Evolutionary conservation across 768 basidiomycete genomes (phyloP).

Genomic region (Mycena sanguinolenta): DNA sequence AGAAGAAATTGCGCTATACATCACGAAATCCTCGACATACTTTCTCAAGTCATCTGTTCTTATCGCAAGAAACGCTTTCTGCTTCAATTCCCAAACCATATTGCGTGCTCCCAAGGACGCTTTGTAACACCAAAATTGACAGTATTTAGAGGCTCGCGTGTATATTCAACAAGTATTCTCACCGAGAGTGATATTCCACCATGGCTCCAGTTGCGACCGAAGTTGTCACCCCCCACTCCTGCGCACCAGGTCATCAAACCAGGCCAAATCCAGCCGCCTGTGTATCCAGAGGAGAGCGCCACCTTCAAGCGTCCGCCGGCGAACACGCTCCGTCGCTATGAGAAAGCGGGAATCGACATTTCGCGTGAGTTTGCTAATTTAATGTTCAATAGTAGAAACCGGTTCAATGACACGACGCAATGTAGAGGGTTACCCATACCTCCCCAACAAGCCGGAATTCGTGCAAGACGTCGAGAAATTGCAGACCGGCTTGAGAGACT

Average conservation of each 20-base stretch:
- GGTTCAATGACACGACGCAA: not conserved
- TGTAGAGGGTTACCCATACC: conserved; percentile 38
- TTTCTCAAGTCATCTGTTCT: conserved; percentile 1
- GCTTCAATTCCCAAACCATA: conserved; percentile 26
- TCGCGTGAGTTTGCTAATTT: conserved; percentile 22
- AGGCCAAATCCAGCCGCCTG: conserved; percentile 10
- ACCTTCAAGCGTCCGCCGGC: conserved; percentile 37
- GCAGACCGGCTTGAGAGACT: conserved; percentile 34
- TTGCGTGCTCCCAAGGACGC: conserved; percentile 33
- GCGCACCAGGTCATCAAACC: conserved; percentile 34
- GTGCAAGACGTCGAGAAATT: conserved; percentile 40
- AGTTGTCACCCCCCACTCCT: conserved; percentile 14
- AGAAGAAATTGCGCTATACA: conserved; percentile 26
- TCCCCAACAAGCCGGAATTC: conserved; percentile 37
- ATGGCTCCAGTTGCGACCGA: conserved; percentile 37
- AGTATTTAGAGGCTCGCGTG: conserved; percentile 26
- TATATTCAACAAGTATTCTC: not conserved
- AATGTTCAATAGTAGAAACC: not conserved
- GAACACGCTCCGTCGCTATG: conserved; percentile 38
- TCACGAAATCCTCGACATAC: conserved; percentile 16
- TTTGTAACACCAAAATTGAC: conserved; percentile 28
- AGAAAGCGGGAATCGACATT: conserved; percentile 38
- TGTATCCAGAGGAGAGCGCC: conserved; percentile 29
- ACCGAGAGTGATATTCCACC: not conserved
- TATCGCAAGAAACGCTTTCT: conserved; percentile 20